These are phyloP conservation scores for Hyaloscypha finlandica DNA, from an alignment of 495 filamentous ascomycete genomes.

Conservation along the genomic window DNA sequence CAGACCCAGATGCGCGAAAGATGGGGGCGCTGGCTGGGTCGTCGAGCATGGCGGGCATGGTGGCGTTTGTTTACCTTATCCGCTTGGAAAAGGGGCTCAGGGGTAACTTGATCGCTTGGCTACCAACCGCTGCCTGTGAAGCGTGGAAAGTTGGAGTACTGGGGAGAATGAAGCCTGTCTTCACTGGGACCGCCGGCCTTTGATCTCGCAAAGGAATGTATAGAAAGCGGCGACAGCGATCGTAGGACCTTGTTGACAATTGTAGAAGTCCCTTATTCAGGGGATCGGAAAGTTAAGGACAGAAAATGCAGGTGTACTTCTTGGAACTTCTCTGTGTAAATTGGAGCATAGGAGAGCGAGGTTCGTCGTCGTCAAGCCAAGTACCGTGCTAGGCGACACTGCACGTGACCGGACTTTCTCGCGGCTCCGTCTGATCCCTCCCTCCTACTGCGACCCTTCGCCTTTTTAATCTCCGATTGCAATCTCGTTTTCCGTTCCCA, in stretches of 20 bases:
- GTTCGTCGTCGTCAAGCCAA: background rate
- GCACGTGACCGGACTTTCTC: background rate
- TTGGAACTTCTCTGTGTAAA: slow-evolving; percentile 1
- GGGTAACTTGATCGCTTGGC: background rate
- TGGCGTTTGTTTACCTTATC: slow-evolving; percentile 23
- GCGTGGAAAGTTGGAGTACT: background rate
- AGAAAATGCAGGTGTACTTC: slow-evolving; percentile 3
- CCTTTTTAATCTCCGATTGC: too few relatives aligned
- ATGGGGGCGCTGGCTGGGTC: slow-evolving; percentile 67
- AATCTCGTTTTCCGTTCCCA: too few relatives aligned
- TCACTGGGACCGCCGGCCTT: background rate
- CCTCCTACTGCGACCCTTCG: too few relatives aligned
- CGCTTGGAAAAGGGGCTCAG: background rate
- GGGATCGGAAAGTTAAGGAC: background rate
- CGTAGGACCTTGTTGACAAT: background rate
- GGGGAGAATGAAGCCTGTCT: background rate
- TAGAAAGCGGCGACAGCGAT: background rate
- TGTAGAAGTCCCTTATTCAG: background rate
- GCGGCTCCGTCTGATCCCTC: too few relatives aligned
- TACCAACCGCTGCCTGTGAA: background rate
- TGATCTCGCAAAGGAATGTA: background rate
- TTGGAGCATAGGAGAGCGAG: slow-evolving; percentile 1
- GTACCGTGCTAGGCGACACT: background rate
- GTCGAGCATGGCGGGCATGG: slow-evolving; percentile 87
- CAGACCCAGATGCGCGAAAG: slow-evolving; percentile 60